A percentile compares a stretch with the other conserved stretches of the same genome.
These are phyloP conservation scores for Phlegmacium glaucopus DNA, from an alignment of 768 basidiomycete species.

Conservation along the genomic window DNA sequence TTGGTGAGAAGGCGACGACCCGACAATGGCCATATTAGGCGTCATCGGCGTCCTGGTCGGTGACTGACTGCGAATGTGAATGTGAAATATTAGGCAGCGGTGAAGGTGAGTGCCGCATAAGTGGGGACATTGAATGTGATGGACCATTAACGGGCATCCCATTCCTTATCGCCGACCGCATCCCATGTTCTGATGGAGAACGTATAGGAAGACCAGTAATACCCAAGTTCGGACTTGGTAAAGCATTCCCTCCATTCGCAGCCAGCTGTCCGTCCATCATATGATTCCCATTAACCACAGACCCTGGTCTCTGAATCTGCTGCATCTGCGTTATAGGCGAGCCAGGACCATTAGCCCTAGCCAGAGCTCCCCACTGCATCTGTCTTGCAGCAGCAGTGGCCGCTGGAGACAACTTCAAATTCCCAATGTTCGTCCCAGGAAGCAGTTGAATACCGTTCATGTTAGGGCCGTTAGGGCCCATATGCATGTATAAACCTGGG, in stretches of 20 bases:
- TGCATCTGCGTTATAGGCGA: slow-evolving; percentile 15
- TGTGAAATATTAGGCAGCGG: slow-evolving; percentile 43
- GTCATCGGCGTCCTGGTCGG: slow-evolving; percentile 49
- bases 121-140: slow-evolving; percentile 45
- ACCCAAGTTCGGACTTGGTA: slow-evolving; percentile 29
- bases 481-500: slow-evolving; percentile 37
- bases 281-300: slow-evolving; percentile 27
- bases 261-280: slow-evolving; percentile 18
- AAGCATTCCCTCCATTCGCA: too few species aligned
- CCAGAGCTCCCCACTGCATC: slow-evolving; percentile 30
- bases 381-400: slow-evolving; percentile 24
- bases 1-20: slow-evolving; percentile 49
- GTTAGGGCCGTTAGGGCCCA: slow-evolving; percentile 34
- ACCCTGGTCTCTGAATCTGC: slow-evolving; percentile 29
- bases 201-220: slow-evolving; percentile 37
- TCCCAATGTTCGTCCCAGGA: slow-evolving; percentile 24
- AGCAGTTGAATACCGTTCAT: slow-evolving; percentile 33
- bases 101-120: slow-evolving; percentile 40
- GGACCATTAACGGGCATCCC: slow-evolving; percentile 38
- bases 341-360: too few species aligned
- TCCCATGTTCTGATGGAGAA: slow-evolving; percentile 56
- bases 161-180: slow-evolving; percentile 38
- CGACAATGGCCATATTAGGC: slow-evolving; percentile 45
- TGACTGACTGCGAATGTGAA: slow-evolving; percentile 31
- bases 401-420: slow-evolving; percentile 30